These are phyloP conservation scores for Arabidopsis thaliana DNA, from an alignment of 345 rosid species.

Conservation along the genomic window DNA sequence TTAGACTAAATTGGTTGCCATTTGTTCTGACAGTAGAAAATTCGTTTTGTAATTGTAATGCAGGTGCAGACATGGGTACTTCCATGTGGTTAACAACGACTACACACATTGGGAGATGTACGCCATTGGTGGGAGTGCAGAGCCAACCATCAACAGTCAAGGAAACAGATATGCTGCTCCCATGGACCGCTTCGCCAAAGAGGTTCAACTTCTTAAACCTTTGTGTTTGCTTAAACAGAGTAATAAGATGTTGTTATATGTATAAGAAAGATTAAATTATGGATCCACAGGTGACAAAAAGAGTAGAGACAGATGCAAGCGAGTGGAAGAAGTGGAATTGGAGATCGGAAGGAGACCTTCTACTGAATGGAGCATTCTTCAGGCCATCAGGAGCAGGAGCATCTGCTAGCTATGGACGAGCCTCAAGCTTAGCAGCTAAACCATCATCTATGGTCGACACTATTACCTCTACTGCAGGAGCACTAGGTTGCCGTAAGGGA, in stretches of 20 bases:
- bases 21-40: slow-evolving; percentile 1
- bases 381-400: slow-evolving; percentile 85
- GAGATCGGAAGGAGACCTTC: slow-evolving; percentile 89
- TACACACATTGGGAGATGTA: slow-evolving; percentile 99
- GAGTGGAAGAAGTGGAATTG: slow-evolving; percentile 86
- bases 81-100: slow-evolving; percentile 97
- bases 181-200: slow-evolving; percentile 73
- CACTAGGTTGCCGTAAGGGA: slow-evolving; percentile 66
- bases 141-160: slow-evolving; percentile 94
- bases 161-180: slow-evolving; percentile 94
- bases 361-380: slow-evolving; percentile 91
- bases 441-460: slow-evolving; percentile 77
- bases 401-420: slow-evolving; percentile 83
- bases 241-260: background rate
- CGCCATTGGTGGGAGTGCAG: slow-evolving; percentile 96
- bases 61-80: slow-evolving; percentile 96
- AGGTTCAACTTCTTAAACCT: slow-evolving; percentile 51
- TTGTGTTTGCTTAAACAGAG: slow-evolving; percentile 5
- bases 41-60: slow-evolving; percentile 17
- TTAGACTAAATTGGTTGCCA: background rate
- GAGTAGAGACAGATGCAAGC: slow-evolving; percentile 63
- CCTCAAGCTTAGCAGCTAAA: slow-evolving; percentile 92
- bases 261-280: slow-evolving; percentile 20
- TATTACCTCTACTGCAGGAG: slow-evolving; percentile 80
- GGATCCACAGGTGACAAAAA: slow-evolving; percentile 77